Evolutionary conservation across 441 rosid genomes (phyloP).

Genomic region (Aleurites moluccanus): DNA sequence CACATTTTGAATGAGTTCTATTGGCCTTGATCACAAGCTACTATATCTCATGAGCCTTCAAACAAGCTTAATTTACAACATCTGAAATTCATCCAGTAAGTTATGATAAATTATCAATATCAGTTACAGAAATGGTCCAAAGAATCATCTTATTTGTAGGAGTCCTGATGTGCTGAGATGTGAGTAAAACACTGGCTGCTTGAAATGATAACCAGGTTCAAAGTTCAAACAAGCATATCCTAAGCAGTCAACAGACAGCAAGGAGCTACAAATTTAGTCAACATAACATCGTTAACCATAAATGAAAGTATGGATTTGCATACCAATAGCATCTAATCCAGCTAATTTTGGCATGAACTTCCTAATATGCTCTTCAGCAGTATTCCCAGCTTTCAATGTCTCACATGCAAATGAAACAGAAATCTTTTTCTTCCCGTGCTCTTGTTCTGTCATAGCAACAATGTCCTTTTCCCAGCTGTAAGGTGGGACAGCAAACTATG

Average conservation of each 20-base stretch:
- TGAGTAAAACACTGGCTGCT: background rate
- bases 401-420: slow-evolving; percentile 75
- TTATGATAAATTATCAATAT: background rate
- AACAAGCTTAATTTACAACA: background rate
- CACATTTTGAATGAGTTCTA: background rate
- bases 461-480: slow-evolving; percentile 84
- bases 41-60: background rate
- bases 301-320: slow-evolving; percentile 14
- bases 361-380: slow-evolving; percentile 86
- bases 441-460: slow-evolving; percentile 65
- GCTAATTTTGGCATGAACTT: slow-evolving; percentile 86
- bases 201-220: background rate
- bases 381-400: slow-evolving; percentile 85
- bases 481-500: background rate
- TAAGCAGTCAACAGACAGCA: background rate
- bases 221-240: background rate
- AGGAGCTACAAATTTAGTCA: slow-evolving; percentile 2
- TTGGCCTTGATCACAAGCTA: background rate
- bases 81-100: background rate
- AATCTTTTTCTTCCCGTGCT: slow-evolving; percentile 64
- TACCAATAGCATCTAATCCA: slow-evolving; percentile 89
- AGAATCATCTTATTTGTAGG: background rate
- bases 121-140: background rate
- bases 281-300: background rate
- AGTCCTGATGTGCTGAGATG: background rate